Evolutionary conservation across 2,329 filamentous ascomycete species (phyloP).

Genomic region (Fusarium algeriense): DNA sequence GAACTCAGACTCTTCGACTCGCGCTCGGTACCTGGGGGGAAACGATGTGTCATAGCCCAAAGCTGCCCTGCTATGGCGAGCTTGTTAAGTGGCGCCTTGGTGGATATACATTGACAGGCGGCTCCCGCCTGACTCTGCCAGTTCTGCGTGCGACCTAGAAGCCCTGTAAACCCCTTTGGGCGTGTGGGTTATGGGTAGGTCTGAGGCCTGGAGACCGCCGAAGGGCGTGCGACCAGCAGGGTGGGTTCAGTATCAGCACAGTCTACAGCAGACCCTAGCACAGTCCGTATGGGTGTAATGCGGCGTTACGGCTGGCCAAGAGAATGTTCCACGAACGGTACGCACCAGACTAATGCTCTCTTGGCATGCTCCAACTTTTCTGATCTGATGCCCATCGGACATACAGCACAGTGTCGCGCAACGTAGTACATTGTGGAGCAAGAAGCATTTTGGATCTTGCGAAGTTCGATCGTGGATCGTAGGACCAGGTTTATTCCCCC

Average conservation of each 20-base stretch:
- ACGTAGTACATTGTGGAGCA: slow-evolving; percentile 26
- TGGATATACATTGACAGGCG: slow-evolving; percentile 40
- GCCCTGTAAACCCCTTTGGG: slow-evolving; percentile 34
- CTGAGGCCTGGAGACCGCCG: slow-evolving; percentile 31
- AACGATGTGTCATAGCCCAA: slow-evolving; percentile 48
- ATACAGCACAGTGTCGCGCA: slow-evolving; percentile 20
- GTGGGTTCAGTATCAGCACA: slow-evolving; percentile 35
- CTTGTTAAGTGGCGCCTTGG: slow-evolving; percentile 47
- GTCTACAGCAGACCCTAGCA: slow-evolving; percentile 17
- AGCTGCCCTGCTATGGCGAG: slow-evolving; percentile 45
- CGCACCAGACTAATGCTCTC: slow-evolving; percentile 14
- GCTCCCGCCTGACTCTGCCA: slow-evolving; percentile 45
- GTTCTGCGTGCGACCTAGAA: slow-evolving; percentile 31
- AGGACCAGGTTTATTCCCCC: slow-evolving; percentile 40
- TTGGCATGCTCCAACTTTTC: slow-evolving; percentile 38
- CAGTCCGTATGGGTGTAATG: slow-evolving; percentile 15
- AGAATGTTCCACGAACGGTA: slow-evolving; percentile 20
- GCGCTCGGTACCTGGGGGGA: slow-evolving; percentile 37
- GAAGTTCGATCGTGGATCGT: slow-evolving; percentile 46
- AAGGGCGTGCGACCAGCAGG: slow-evolving; percentile 34
- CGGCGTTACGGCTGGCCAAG: slow-evolving; percentile 25
- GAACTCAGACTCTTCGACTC: slow-evolving; percentile 30
- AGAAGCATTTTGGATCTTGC: slow-evolving; percentile 38
- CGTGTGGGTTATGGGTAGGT: slow-evolving; percentile 40
- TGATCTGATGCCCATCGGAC: slow-evolving; percentile 34